These are phyloP conservation scores for Steccherinum ochraceum DNA, from an alignment of 768 basidiomycete genomes.

Conservation along the genomic window DNA sequence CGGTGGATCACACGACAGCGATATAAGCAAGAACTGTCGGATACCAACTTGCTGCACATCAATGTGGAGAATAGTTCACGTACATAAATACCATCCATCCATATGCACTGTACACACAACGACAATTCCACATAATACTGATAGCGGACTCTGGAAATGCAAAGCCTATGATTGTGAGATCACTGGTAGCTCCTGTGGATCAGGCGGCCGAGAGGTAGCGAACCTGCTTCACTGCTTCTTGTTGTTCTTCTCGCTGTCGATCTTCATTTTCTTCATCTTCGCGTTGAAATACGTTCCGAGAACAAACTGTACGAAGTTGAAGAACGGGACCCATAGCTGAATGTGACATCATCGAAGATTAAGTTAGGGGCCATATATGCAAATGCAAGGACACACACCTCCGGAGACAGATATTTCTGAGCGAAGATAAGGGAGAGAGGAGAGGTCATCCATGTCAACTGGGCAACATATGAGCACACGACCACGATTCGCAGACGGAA, in stretches of 20 bases:
- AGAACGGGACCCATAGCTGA: constrained; percentile 85
- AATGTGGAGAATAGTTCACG: constrained; percentile 9
- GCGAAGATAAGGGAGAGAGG: constrained; percentile 71
- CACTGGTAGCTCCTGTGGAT: too few species aligned
- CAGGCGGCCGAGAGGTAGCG: too few species aligned
- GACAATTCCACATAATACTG: not conserved
- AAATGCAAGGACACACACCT: constrained; percentile 36
- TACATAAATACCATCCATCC: constrained; percentile 5
- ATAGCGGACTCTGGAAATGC: not conserved
- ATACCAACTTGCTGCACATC: constrained; percentile 15
- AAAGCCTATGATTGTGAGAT: not conserved
- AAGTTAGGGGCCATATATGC: not conserved
- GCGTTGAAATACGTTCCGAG: constrained; percentile 78
- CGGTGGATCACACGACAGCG: constrained; percentile 31
- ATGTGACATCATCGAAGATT: constrained; percentile 3
- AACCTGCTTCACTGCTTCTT: constrained; percentile 28
- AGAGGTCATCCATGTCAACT: constrained; percentile 79
- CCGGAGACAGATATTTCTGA: constrained; percentile 72
- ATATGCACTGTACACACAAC: not conserved
- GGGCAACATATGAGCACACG: constrained; percentile 4
- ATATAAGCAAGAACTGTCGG: constrained; percentile 35
- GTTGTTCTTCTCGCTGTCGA: constrained; percentile 39
- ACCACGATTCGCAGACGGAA: not conserved
- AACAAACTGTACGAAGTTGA: constrained; percentile 70
- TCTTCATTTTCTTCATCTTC: constrained; percentile 56